Conservation (phyloP, 176 grass and related monocot genomes). For the Aegilops bicornis region DNA sequence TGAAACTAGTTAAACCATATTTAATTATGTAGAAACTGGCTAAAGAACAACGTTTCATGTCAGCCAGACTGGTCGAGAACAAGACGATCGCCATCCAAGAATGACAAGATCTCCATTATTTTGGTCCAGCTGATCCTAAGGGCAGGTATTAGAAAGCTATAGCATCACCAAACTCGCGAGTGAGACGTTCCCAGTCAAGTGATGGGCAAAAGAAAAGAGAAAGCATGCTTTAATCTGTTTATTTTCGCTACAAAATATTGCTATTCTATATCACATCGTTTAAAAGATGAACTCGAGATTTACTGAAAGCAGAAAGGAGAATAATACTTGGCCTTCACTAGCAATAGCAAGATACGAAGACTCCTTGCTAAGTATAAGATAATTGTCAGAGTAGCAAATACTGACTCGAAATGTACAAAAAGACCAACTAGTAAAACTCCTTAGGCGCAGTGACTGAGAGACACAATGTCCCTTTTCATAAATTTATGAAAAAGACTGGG, state of each 20-base stretch:
- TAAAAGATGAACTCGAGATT: neutral
- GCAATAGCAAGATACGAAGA: neutral
- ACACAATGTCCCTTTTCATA: neutral
- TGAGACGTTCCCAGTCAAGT: neutral
- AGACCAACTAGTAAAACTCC: neutral
- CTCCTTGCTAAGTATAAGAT: neutral
- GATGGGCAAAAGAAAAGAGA: neutral
- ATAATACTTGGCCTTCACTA: neutral
- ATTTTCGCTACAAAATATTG: neutral
- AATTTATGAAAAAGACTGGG: neutral
- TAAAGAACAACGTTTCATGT: conserved; percentile 8
- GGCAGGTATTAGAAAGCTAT: neutral
- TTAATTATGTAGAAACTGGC: neutral
- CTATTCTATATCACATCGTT: neutral
- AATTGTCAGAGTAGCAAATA: neutral
- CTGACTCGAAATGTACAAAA: neutral
- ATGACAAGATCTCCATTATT: neutral
- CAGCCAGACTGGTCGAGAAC: conserved; percentile 2
- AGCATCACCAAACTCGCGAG: neutral
- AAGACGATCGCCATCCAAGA: neutral
- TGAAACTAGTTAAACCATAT: neutral
- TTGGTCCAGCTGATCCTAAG: neutral
- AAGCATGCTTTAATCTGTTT: neutral
- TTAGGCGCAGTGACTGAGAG: neutral
- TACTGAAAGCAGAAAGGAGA: neutral